A percentile compares a stretch with the other conserved stretches of the same genome.
These are phyloP conservation scores for Oryza coarctata DNA, from an alignment of 176 grass and related monocot species.

Conservation along the genomic window DNA sequence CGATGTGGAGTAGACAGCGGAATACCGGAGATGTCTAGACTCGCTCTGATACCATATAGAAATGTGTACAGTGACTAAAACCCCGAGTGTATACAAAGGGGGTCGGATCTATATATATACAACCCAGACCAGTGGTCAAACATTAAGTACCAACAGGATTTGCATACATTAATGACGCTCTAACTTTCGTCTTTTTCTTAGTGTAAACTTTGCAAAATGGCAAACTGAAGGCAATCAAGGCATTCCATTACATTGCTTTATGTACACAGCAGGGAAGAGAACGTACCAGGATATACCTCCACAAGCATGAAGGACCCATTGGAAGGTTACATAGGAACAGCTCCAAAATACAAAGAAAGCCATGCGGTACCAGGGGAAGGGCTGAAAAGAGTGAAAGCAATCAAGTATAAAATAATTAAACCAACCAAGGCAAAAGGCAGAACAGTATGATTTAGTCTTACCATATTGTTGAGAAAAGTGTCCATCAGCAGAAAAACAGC, in stretches of 20 bases:
- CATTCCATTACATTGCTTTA: background rate
- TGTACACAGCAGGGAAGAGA: conserved; percentile 14
- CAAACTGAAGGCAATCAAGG: conserved; percentile 3
- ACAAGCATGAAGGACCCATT: conserved; percentile 77
- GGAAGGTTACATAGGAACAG: conserved; percentile 74
- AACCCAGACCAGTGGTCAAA: no score
- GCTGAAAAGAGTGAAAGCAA: conserved; percentile 47
- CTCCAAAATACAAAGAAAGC: conserved; percentile 94
- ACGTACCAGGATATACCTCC: conserved; percentile 66
- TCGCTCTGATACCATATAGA: no score
- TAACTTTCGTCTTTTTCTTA: background rate
- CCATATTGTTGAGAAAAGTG: conserved; percentile 78
- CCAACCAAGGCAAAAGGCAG: conserved; percentile 8
- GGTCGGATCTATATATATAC: no score
- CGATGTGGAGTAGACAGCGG: no score
- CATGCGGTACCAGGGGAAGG: conserved; percentile 84
- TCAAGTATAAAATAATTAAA: conserved; percentile 15
- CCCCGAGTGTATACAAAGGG: no score
- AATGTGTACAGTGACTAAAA: no score
- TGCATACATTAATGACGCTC: background rate
- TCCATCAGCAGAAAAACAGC: conserved; percentile 73
- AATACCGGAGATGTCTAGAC: no score
- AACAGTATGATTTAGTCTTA: conserved; percentile 40
- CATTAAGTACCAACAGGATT: background rate
- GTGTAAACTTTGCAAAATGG: conserved; percentile 2